Conservation (phyloP, 1,284 basidiomycete genomes). For the Leccinum angustisporum region DNA sequence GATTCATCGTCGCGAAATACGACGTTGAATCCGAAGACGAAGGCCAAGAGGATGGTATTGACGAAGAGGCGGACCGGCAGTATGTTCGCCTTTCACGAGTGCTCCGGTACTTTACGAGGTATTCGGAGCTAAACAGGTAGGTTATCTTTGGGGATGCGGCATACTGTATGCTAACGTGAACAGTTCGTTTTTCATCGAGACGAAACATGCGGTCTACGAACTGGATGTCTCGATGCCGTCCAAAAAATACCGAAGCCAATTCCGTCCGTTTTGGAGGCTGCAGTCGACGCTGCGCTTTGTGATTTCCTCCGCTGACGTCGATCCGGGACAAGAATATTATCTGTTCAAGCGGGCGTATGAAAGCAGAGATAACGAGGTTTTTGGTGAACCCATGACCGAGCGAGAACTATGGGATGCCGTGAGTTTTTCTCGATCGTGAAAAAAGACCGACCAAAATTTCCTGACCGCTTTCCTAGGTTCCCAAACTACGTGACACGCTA, state of each 20-base stretch:
- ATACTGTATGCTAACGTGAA: background rate
- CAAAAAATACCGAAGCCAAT: slow-evolving; percentile 44
- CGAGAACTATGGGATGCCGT: slow-evolving; percentile 45
- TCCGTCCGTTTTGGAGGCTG: slow-evolving; percentile 47
- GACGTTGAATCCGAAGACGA: slow-evolving; percentile 44
- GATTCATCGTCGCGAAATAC: slow-evolving; percentile 35
- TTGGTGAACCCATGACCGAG: slow-evolving; percentile 39
- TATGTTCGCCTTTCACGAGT: slow-evolving; percentile 39
- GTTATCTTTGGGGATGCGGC: slow-evolving; percentile 13
- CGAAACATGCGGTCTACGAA: slow-evolving; percentile 59
- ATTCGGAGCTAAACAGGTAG: slow-evolving; percentile 39
- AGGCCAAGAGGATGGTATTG: slow-evolving; percentile 42
- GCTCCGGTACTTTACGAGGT: slow-evolving; percentile 38
- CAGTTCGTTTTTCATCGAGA: slow-evolving; percentile 60
- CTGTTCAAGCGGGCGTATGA: slow-evolving; percentile 37
- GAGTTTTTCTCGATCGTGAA: slow-evolving; percentile 17
- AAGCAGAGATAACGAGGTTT: slow-evolving; percentile 37
- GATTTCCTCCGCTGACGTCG: slow-evolving; percentile 38
- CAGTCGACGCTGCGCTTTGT: slow-evolving; percentile 51
- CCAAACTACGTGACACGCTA: slow-evolving; percentile 24
- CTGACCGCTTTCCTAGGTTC: slow-evolving; percentile 30
- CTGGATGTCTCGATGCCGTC: slow-evolving; percentile 43
- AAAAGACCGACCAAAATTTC: background rate
- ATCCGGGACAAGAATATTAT: slow-evolving; percentile 29
- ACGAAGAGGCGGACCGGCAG: slow-evolving; percentile 29